Evolutionary conservation across 1,284 basidiomycete genomes (phyloP).

Genomic region (Pterulicium gracile): DNA sequence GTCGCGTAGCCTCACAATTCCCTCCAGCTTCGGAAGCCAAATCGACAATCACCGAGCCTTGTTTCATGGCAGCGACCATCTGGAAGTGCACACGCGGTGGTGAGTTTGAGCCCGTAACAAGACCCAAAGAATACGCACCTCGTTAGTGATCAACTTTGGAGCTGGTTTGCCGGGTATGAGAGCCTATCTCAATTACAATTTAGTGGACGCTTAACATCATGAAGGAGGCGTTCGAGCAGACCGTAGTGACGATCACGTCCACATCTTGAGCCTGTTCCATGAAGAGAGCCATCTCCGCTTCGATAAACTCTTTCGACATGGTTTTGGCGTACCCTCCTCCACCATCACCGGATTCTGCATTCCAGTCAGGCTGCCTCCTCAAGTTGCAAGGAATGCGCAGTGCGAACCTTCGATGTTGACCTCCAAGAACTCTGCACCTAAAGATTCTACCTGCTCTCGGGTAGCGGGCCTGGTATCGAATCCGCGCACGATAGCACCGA

Average conservation of each 20-base stretch:
- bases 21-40: conserved; percentile 78
- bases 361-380: too few species aligned
- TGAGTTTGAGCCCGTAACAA: conserved; percentile 6
- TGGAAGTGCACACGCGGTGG: conserved; percentile 12
- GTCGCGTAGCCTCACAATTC: conserved; percentile 71
- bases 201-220: conserved; percentile 2
- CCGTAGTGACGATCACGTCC: conserved; percentile 79
- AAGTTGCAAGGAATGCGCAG: too few species aligned
- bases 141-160: conserved; percentile 70
- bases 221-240: conserved; percentile 19
- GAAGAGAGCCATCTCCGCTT: conserved; percentile 82
- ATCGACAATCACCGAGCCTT: conserved; percentile 79
- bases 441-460: conserved; percentile 77
- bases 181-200: conserved; percentile 35
- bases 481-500: conserved; percentile 78
- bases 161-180: conserved; percentile 77
- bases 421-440: conserved; percentile 80
- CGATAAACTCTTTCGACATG: conserved; percentile 85
- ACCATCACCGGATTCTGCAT: conserved; percentile 70
- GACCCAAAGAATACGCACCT: conserved; percentile 22
- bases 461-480: conserved; percentile 78
- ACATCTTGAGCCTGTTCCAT: conserved; percentile 79
- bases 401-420: conserved; percentile 25
- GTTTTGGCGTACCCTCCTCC: conserved; percentile 81
- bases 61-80: conserved; percentile 81